Percentiles rank a stretch among this genome's conserved stretches.
These are phyloP conservation scores for Suillus hirtellus DNA, from an alignment of 768 basidiomycete genomes.

Conservation along the genomic window DNA sequence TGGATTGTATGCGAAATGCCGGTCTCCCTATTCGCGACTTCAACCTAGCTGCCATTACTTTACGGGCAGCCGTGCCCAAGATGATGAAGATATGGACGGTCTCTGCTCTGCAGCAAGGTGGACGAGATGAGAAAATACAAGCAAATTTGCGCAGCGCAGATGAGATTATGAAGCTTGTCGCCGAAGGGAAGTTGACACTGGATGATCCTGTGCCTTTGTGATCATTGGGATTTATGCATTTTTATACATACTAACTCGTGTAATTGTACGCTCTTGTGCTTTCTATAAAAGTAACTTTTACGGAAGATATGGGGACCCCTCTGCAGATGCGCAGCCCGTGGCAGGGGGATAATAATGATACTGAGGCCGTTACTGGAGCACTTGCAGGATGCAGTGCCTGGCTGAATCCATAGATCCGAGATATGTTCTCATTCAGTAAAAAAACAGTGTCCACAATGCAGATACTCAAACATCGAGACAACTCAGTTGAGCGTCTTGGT, in stretches of 20 bases:
- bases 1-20: not conserved
- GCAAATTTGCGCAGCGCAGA: slow-evolving; percentile 1
- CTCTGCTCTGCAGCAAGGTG: slow-evolving; percentile 10
- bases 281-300: no score
- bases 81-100: slow-evolving; percentile 14
- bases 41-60: not conserved
- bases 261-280: not conserved
- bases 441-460: no score
- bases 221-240: not conserved
- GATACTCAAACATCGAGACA: no score
- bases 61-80: slow-evolving; percentile 10
- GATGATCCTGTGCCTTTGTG: not conserved
- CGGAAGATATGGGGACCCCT: no score
- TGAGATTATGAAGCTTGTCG: not conserved
- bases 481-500: no score
- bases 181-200: slow-evolving; percentile 4
- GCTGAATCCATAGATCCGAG: no score
- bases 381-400: no score
- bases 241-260: not conserved
- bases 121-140: slow-evolving; percentile 11
- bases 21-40: slow-evolving; percentile 1
- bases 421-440: no score
- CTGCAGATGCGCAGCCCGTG: no score
- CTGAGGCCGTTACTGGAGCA: no score
- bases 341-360: no score